These are phyloP conservation scores for Amaranthus tricolor DNA, from an alignment of 179 eudicot genomes.

Conservation along the genomic window DNA sequence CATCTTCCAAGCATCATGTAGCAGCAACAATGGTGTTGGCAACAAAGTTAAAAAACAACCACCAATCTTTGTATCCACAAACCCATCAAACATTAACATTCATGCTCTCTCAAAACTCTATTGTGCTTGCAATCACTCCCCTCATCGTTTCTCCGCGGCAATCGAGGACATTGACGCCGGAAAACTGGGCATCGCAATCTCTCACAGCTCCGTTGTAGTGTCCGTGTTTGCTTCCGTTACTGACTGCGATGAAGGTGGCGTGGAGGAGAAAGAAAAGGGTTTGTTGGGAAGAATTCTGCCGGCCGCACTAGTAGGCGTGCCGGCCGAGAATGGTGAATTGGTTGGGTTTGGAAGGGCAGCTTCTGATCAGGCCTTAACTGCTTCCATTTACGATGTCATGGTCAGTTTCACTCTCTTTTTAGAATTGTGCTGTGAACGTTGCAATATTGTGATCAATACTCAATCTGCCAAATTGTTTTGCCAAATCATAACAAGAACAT, in stretches of 20 bases:
- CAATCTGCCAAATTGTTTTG: no score
- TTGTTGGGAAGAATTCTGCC: constrained; percentile 40
- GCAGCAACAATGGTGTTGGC: not conserved
- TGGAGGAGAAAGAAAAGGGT: constrained; percentile 27
- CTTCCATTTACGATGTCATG: constrained; percentile 81
- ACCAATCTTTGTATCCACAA: constrained; percentile 55
- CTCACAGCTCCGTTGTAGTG: constrained; percentile 65
- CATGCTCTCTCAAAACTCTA: constrained; percentile 45
- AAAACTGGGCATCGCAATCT: constrained; percentile 64
- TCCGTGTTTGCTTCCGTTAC: constrained; percentile 47
- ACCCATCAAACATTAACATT: constrained; percentile 46
- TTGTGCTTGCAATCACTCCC: constrained; percentile 59
- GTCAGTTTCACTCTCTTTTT: constrained; percentile 34
- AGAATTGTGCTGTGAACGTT: not conserved
- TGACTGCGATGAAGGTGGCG: not conserved
- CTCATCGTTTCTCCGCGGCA: constrained; percentile 53
- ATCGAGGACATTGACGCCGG: constrained; percentile 34
- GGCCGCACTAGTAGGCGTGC: constrained; percentile 28
- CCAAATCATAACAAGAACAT: no score
- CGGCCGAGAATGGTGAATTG: constrained; percentile 53
- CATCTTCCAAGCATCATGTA: constrained; percentile 3
- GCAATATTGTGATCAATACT: not conserved
- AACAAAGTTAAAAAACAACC: constrained; percentile 25
- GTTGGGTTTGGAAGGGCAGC: constrained; percentile 87
- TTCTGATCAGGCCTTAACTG: constrained; percentile 73